Evolutionary conservation across 306 rosid species (phyloP), one percentile per base, ranked within the genome.

Genomic region (Cajanus cajan): DNA sequence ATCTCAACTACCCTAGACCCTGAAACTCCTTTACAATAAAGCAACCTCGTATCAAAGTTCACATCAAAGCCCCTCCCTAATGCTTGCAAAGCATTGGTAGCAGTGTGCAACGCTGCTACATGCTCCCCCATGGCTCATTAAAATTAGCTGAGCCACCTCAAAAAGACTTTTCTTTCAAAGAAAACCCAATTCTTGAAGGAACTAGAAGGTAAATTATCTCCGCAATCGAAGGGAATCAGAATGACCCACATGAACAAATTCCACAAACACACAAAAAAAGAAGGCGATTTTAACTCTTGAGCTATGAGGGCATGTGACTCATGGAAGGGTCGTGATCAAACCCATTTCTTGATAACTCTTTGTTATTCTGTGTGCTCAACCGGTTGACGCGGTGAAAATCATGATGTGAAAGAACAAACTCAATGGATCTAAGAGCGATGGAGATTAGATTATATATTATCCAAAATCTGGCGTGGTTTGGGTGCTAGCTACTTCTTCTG

Each of bases 21-120:
- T 12, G 91, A 84, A 34, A 88, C 85, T 45, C 98, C 97, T 84
- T 94, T 92, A 71, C 96, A 92, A 76, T 92, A 94, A 22, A 94
- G 96, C 83, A 94, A 84, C 90, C 97, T 90, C 8, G 97, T 88
- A 87, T 94, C 98, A 59, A 83, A 94, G 80, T 92, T 92, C 74
- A 90, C 96, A 65, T 94, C 97, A 83, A 94, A 94, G 8, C 98
- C 98, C 76, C 96, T 90, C 40, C 97, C 98, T 68, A 94, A 66
- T 58, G 98, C 96, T 70, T 92, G 93, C 61, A 94, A 92, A 81
- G 96, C 88, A 86, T 86, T 87, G n/a, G 85, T 80, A 80, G 96
- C 92, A 67, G 97, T 94, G 80, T 92, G 94, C 87, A 92, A 77
- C 15, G 98, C 97, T 82, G 93, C 95, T 71, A 84, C 84, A 82